Conservation (phyloP, 305 asterid species). For the Coffea humblotiana region DNA sequence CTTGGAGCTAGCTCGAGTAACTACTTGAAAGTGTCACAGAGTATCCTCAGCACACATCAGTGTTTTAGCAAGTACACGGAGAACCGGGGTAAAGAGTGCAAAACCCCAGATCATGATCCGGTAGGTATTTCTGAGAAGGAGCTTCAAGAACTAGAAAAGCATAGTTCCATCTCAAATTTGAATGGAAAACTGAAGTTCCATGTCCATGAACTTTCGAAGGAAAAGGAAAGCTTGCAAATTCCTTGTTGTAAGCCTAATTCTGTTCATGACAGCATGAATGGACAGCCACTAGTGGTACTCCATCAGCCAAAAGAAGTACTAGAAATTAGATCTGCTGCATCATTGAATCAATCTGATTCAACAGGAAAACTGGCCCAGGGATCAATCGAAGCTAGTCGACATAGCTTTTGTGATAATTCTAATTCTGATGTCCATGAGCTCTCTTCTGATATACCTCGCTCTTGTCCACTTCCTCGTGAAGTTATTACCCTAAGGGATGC, state of each 20-base stretch:
- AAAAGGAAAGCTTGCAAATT: slow-evolving; percentile 18
- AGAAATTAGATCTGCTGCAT: slow-evolving; percentile 13
- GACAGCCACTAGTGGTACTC: slow-evolving; percentile 21
- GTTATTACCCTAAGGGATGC: background rate
- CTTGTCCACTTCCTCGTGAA: slow-evolving; percentile 26
- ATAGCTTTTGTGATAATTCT: slow-evolving; percentile 31
- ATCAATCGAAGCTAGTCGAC: slow-evolving; percentile 22
- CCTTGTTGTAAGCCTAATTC: slow-evolving; percentile 8
- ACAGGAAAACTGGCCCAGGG: slow-evolving; percentile 13
- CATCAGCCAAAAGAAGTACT: slow-evolving; percentile 26
- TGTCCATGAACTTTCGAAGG: slow-evolving; percentile 23
- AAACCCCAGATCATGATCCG: slow-evolving; percentile 14
- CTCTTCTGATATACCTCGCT: slow-evolving; percentile 21
- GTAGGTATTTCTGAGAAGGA: slow-evolving; percentile 21
- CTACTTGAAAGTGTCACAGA: slow-evolving; percentile 26
- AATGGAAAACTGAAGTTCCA: slow-evolving; percentile 34
- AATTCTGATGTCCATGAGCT: slow-evolving; percentile 13
- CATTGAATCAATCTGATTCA: slow-evolving; percentile 25
- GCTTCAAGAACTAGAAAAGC: slow-evolving; percentile 20
- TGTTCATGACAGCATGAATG: slow-evolving; percentile 28
- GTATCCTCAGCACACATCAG: slow-evolving; percentile 23
- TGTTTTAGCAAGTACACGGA: slow-evolving; percentile 26
- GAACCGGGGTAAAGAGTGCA: slow-evolving; percentile 20
- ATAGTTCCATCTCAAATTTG: background rate
- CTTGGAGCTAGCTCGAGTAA: slow-evolving; percentile 26